Evolutionary conservation across 352 stramenopile species (phyloP).

Genomic region (Pythium aquatile): DNA sequence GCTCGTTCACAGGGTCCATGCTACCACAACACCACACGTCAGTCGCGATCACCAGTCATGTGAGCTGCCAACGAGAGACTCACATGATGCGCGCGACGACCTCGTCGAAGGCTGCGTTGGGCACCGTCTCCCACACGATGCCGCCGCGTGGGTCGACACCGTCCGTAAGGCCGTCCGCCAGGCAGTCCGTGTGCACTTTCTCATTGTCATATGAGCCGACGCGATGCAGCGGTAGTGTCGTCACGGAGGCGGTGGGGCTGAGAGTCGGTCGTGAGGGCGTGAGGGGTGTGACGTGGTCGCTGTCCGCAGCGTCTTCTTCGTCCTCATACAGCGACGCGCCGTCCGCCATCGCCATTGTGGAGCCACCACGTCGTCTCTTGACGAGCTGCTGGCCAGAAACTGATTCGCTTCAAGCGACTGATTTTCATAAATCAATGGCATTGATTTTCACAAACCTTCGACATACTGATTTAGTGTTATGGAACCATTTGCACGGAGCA

Average conservation of each 20-base stretch:
- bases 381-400: constrained; percentile 3
- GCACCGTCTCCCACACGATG: constrained; percentile 32
- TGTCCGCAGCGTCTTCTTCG: neutral
- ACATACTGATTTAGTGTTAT: neutral
- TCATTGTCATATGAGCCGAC: neutral
- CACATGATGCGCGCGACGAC: constrained; percentile 54
- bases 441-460: constrained; percentile 1
- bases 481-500: neutral
- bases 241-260: neutral
- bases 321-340: constrained; percentile 6
- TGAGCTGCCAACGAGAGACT: constrained; percentile 7
- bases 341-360: neutral
- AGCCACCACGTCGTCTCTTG: neutral
- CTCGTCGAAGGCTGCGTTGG: constrained; percentile 44
- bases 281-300: neutral
- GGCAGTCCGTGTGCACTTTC: neutral
- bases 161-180: neutral
- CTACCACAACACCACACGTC: constrained; percentile 18
- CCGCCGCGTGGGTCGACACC: neutral
- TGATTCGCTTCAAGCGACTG: constrained; percentile 1
- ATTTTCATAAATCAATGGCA: neutral
- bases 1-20: constrained; percentile 37
- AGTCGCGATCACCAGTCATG: neutral
- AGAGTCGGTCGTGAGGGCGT: neutral
- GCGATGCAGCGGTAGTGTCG: neutral